Evolutionary conservation across 2,329 filamentous ascomycete genomes (phyloP), one percentile per base, ranked within the genome.

Genomic region (Nigrospora sphaerica): DNA sequence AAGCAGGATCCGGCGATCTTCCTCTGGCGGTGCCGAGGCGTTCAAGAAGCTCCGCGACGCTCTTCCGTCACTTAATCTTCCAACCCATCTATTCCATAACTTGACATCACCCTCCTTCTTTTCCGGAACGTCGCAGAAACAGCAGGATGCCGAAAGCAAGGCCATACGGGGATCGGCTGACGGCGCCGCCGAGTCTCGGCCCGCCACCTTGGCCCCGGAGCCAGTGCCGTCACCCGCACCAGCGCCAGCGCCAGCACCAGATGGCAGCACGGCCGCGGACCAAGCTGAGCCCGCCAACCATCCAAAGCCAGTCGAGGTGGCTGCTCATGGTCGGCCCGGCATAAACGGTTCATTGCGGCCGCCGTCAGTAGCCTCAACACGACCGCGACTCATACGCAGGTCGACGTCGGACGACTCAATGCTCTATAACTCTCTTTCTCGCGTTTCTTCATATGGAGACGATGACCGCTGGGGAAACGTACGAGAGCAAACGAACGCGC

Each of bases 401-500:
- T 78, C 81, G 0, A 82, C 80, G 1, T 92, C 88, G 1, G 86
- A 95, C 61, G 85, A 90, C 48, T 93, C 88, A 6, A 67, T 95
- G 49, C 74, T 93, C 14, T 85, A 86, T 55, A 81, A 88, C 54
- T 83, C 80, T 5, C 70, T 90, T 3, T 95, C 91, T 0, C 76
- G 83, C 23, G 83, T 86, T 1, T 93, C 90, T 0, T 95, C 89
- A 0, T 74, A 95, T 1, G 91, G 91, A 2, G 88, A 96, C 59
- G 88, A 92, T 56, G 80, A 81, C 35, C 78, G 84, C 39, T 97
- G 93, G 63, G 80, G 86, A 42, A 75, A 93, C 63, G 81, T 95
- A 12, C 80, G 83, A 38, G 86, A 88, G 50, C 88, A 93, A 70
- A 85, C 92, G 54, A 97, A 96, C 58, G 89, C 86, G 55, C 79